Evolutionary conservation across 192 early-diverging fungal species (phyloP).

Genomic region (Mortierella alpina): DNA sequence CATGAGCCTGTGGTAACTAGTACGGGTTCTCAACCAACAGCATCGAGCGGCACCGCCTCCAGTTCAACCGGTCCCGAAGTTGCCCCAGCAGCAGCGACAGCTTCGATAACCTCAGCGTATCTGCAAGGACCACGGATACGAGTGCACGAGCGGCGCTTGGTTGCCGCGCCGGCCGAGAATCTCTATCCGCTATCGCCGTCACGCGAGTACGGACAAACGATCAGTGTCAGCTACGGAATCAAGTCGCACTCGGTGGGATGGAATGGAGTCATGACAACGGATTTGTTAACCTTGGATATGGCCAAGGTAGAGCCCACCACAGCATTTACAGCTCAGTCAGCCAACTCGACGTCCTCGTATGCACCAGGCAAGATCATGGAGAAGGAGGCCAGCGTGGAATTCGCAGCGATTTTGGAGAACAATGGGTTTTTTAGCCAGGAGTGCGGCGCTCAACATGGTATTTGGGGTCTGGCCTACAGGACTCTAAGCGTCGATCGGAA

Average conservation of each 20-base stretch:
- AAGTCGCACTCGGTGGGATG: slow-evolving; percentile 48
- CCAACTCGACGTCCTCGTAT: not conserved
- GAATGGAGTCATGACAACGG: slow-evolving; percentile 49
- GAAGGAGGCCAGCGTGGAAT: slow-evolving; percentile 47
- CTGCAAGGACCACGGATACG: no score
- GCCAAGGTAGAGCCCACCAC: slow-evolving; percentile 23
- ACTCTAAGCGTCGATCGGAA: slow-evolving; percentile 30
- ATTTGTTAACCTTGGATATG: slow-evolving; percentile 41
- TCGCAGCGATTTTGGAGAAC: slow-evolving; percentile 46
- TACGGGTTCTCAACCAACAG: no score
- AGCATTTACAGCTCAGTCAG: not conserved
- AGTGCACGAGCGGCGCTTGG: slow-evolving; percentile 4
- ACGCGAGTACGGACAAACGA: slow-evolving; percentile 9
- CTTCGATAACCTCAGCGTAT: not conserved
- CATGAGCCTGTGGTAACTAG: no score
- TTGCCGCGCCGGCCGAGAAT: slow-evolving; percentile 28
- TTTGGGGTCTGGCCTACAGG: slow-evolving; percentile 42
- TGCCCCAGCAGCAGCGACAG: not conserved
- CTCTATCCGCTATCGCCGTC: slow-evolving; percentile 36
- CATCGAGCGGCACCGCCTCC: no score
- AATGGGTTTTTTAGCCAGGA: slow-evolving; percentile 39
- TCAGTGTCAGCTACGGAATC: slow-evolving; percentile 46
- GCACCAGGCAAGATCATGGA: slow-evolving; percentile 24
- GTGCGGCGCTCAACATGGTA: slow-evolving; percentile 45
- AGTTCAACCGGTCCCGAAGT: no score